Base-by-base conservation (phyloP, 2,329 filamentous ascomycete species). In the Colletotrichum falcatum region DNA sequence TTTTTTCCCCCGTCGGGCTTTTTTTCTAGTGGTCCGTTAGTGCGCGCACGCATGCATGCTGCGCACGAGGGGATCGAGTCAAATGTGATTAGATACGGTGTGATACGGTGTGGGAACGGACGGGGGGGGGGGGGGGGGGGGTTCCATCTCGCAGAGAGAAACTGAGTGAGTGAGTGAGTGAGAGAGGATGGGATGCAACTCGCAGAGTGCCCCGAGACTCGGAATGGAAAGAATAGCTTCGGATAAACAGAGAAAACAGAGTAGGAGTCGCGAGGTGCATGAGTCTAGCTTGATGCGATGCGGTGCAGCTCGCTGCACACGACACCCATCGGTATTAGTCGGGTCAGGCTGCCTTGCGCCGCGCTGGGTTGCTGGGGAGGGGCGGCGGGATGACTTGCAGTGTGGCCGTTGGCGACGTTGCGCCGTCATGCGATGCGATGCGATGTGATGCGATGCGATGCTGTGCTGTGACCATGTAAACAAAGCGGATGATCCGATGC, bases 31-130 rank as follows among this genome's bases (percentile, higher is more conserved):
- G 48, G n/a, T 26, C 16, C 39, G 7, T 9, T 9, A 53, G 51
- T 55, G 51, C 51, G 12, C 63, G 65, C 65, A 65, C 42, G 37
- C 18, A n/a, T 55, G 53, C 33, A 33, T 63, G 65, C 59, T 63
- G 65, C 65, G 51, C 30, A n/a, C n/a, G 28, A 26, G 20, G 28
- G 51, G 39, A 65, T 44, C 61, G 53, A 5, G 33, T 26, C 28
- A n/a, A 14, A 33, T n/a, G 49, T 9, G 49, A 54, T 14, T 16
- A 18, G 23, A 33, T 35, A 7, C 7, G 42, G 42, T 44, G 42
- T 42, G 18, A 44, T 44, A 20, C 33, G 9, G 20, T 23, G n/a
- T 23, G n/a, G 20, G n/a, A 23, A 48, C 11, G 44, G 42, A 44
- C 20, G 42, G 9, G 39, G 5, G 18, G 39, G 9, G 16, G 1